A percentile compares a stretch with the other conserved stretches of the same genome.
phyloP scores from a whole-genome alignment of 345 rosid genomes.

The Eucalyptus pauciflora region DNA sequence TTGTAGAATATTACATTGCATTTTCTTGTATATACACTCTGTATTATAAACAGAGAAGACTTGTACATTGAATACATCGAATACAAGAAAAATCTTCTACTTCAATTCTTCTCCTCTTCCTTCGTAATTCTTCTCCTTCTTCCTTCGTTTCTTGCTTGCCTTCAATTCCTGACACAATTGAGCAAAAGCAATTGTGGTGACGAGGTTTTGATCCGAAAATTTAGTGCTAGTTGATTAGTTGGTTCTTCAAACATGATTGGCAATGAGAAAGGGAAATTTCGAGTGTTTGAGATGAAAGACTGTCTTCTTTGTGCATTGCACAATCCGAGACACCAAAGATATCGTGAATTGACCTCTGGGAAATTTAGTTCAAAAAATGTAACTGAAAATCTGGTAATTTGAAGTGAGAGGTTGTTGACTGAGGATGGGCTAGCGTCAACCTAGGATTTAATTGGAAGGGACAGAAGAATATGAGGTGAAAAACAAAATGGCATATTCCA shows the following conservation, averaged over 20 bases:
- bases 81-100: too few relatives aligned
- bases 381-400: not conserved
- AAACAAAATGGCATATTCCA: not conserved
- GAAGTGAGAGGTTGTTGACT: not conserved
- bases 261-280: not conserved
- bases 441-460: not conserved
- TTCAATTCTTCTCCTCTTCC: too few relatives aligned
- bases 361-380: not conserved
- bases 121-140: too few relatives aligned
- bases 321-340: not conserved
- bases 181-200: not conserved
- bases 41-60: too few relatives aligned
- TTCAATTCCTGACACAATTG: too few relatives aligned
- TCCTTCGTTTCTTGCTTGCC: too few relatives aligned
- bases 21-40: too few relatives aligned
- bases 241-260: not conserved
- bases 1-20: too few relatives aligned
- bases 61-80: too few relatives aligned
- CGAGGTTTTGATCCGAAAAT: not conserved
- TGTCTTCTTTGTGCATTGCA: not conserved
- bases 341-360: not conserved
- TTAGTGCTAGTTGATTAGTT: not conserved
- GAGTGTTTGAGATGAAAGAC: not conserved
- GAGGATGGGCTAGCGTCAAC: not conserved
- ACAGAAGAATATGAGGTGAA: not conserved